phyloP scores from a whole-genome alignment of 805 yeast genomes.

The Nakazawaea ishiwadae region DNA sequence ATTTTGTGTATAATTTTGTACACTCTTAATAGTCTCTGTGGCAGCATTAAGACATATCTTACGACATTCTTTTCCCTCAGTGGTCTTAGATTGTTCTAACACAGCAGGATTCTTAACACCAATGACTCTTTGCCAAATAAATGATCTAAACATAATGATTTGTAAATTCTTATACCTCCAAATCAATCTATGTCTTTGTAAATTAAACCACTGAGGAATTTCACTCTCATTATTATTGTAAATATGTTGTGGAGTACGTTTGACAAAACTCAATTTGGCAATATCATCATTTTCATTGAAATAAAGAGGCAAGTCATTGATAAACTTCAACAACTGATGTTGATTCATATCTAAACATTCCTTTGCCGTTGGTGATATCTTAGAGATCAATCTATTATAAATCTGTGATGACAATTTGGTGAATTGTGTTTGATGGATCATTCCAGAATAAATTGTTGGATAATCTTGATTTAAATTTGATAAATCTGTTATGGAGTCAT shows the following conservation, averaged over 20 bases:
- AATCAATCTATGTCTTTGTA: constrained; percentile 45
- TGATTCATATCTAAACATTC: constrained; percentile 47
- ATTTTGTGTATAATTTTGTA: constrained; percentile 37
- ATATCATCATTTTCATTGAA: constrained; percentile 37
- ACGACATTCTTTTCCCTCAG: constrained; percentile 45
- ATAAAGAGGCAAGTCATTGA: constrained; percentile 39
- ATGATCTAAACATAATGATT: constrained; percentile 49
- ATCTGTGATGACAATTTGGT: constrained; percentile 43
- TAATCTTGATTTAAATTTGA: constrained; percentile 23
- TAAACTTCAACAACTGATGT: constrained; percentile 36
- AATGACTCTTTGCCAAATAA: constrained; percentile 48
- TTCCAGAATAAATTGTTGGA: constrained; percentile 57
- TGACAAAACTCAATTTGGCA: constrained; percentile 21
- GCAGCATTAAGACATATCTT: constrained; percentile 47
- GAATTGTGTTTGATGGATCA: constrained; percentile 50
- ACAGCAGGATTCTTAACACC: constrained; percentile 30
- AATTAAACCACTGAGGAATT: constrained; percentile 47
- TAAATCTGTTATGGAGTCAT: constrained; percentile 14
- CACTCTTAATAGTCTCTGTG: constrained; percentile 46
- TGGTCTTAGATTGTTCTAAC: constrained; percentile 28
- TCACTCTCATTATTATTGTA: constrained; percentile 17
- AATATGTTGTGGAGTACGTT: constrained; percentile 17
- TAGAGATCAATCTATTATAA: constrained; percentile 42
- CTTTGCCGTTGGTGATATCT: constrained; percentile 40
- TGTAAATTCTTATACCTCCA: constrained; percentile 60